A percentile compares a stretch with the other conserved stretches of the same genome.
These are phyloP conservation scores for Phytophthora agathidicida DNA, from an alignment of 352 stramenopile genomes.

Conservation along the genomic window DNA sequence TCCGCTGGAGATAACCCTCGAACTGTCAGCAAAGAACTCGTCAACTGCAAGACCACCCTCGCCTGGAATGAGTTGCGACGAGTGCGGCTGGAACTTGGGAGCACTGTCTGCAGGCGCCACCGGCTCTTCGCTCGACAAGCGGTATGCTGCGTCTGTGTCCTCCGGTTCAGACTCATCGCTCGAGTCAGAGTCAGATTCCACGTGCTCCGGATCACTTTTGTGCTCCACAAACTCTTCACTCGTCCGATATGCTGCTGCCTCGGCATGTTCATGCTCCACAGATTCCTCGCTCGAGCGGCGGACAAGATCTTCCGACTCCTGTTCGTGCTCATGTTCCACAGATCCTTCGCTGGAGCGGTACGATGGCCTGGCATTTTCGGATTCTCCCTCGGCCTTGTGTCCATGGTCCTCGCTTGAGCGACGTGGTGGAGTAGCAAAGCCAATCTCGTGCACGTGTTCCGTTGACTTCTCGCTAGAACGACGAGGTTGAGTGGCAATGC, in stretches of 20 bases:
- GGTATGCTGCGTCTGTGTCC: constrained; percentile 5
- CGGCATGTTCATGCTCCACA: neutral
- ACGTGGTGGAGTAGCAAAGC: no score
- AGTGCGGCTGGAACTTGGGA: constrained; percentile 20
- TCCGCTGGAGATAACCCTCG: constrained; percentile 1
- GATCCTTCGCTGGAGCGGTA: neutral
- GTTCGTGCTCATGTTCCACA: neutral
- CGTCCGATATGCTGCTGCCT: neutral
- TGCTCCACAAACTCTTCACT: constrained; percentile 18
- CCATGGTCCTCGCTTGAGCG: no score
- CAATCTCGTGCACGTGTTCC: no score
- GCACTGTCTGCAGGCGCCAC: constrained; percentile 10
- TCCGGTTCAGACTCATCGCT: constrained; percentile 22
- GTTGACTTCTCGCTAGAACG: neutral
- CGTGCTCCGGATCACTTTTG: neutral
- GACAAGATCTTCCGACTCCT: no score
- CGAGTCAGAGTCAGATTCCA: constrained; percentile 1
- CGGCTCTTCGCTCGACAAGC: constrained; percentile 18
- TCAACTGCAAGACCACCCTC: constrained; percentile 30
- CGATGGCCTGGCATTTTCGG: neutral
- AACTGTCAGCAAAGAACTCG: constrained; percentile 30
- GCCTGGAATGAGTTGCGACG: constrained; percentile 29
- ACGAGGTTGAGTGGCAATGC: neutral
- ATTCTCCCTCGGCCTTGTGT: no score
- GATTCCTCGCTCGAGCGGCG: neutral